Percentiles rank a stretch among this genome's conserved stretches.
Evolutionary conservation across 352 stramenopile genomes (phyloP).

Genomic region (Pythium vanterpoolii): DNA sequence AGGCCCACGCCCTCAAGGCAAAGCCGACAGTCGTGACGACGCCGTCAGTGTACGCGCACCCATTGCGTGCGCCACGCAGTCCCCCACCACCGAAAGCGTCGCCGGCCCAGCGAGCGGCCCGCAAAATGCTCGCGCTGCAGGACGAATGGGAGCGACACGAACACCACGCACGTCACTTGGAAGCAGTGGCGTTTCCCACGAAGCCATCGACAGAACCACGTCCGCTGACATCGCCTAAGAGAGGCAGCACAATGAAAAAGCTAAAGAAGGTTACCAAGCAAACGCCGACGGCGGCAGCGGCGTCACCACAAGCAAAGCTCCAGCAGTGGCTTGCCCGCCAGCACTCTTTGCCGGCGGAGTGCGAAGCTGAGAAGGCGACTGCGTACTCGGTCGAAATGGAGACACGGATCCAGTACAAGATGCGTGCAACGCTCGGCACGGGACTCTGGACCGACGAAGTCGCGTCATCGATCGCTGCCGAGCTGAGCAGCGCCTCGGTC

Average conservation of each 20-base stretch:
- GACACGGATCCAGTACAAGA: slow-evolving; percentile 29
- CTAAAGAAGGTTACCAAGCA: neutral
- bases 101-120: slow-evolving; percentile 47
- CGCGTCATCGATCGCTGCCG: slow-evolving; percentile 40
- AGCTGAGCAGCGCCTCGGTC: slow-evolving; percentile 55
- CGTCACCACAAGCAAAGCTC: slow-evolving; percentile 10
- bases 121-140: slow-evolving; percentile 51
- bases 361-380: neutral
- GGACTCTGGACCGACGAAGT: slow-evolving; percentile 47
- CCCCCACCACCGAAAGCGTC: slow-evolving; percentile 24
- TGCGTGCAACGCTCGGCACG: slow-evolving; percentile 17
- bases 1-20: neutral
- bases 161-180: neutral
- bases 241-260: neutral
- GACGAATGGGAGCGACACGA: slow-evolving; percentile 32
- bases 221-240: neutral
- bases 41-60: slow-evolving; percentile 38
- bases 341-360: neutral
- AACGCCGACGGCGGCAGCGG: neutral
- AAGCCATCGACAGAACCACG: neutral
- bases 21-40: no score
- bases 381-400: slow-evolving; percentile 40
- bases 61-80: slow-evolving; percentile 19
- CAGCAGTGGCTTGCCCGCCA: slow-evolving; percentile 13
- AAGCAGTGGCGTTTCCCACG: no score